Percentiles rank a stretch among this genome's conserved stretches.
These are phyloP conservation scores for Stemphylium lycopersici DNA, from an alignment of 2,329 filamentous ascomycete genomes.

Conservation along the genomic window DNA sequence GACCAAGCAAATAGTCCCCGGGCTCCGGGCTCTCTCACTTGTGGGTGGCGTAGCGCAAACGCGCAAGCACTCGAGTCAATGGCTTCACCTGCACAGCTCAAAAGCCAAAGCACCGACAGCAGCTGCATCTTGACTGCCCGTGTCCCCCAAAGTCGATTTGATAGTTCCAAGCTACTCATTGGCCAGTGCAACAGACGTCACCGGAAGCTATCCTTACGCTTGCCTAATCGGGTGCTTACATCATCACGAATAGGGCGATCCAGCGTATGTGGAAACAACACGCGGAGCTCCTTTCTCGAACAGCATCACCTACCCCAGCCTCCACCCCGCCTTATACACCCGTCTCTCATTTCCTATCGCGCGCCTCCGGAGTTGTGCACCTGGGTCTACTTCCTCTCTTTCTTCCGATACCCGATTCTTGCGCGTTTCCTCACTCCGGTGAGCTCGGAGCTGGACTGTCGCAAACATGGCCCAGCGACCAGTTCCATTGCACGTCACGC, in stretches of 20 bases:
- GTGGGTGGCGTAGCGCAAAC: too few species aligned
- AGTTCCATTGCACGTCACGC: conserved; percentile 80
- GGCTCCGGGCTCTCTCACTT: too few species aligned
- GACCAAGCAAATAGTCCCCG: too few species aligned
- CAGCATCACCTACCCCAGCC: conserved; percentile 37
- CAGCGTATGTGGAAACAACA: conserved; percentile 32
- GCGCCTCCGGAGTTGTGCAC: conserved; percentile 48
- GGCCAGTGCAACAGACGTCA: conserved; percentile 9
- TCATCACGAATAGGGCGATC: conserved; percentile 19
- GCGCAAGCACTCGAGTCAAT: too few species aligned
- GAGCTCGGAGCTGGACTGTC: conserved; percentile 49
- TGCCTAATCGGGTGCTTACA: conserved; percentile 13
- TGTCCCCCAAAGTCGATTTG: too few species aligned
- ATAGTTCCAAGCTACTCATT: background rate
- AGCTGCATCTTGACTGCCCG: too few species aligned
- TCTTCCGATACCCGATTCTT: conserved; percentile 43
- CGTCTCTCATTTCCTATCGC: conserved; percentile 46
- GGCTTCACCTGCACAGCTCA: too few species aligned
- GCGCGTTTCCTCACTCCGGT: conserved; percentile 42
- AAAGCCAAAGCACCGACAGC: too few species aligned
- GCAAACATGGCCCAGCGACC: conserved; percentile 72
- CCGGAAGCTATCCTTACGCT: conserved; percentile 11
- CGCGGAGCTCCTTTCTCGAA: conserved; percentile 32
- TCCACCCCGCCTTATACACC: conserved; percentile 35
- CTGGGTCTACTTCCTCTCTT: conserved; percentile 46